Evolutionary conservation across 2,329 filamentous ascomycete species (phyloP), one percentile per base, ranked within the genome.

Genomic region (Diplodia scrobiculata): DNA sequence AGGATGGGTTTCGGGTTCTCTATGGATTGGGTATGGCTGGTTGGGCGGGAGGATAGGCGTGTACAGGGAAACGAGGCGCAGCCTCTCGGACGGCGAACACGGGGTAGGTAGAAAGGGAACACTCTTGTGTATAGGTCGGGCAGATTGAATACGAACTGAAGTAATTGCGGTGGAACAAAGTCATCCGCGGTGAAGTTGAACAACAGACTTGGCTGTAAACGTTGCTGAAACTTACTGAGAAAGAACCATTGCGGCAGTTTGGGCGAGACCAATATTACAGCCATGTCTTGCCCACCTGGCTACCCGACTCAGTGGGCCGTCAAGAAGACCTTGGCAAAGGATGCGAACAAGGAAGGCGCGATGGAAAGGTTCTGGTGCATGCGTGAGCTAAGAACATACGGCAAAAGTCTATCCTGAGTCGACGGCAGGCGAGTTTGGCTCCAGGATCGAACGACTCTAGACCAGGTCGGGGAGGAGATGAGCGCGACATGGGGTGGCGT

Each of bases 141-240:
- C 58, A 62, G 58, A 62, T 62, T 62, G 58, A 62, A 62, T 62
- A 62, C 41, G 58, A 62, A 62, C 27, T 32, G 13, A n/a, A 50
- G 58, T 47, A 62, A 50, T 36, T 25, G 29, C 58, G 48, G 38
- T 4, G 25, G 21, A 11, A 10, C n/a, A 25, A 50, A 29, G 14
- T 13, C 6, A 14, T n/a, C n/a, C 25, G 21, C 14, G 10, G 58
- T 50, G 58, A 62, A 47, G 25, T 25, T 32, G 7, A 32, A 32
- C 29, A 32, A 25, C 21, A 25, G 25, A 4, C 25, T 25, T 25
- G 21, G 21, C 21, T 25, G 21, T 25, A 25, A 25, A 25, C 21
- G 21, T 21, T 21, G 21, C 21, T 21, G 21, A 25, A 25, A 25
- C 21, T 2, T 25, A 25, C 21, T 1, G 21, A 25, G 21, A 25